Percentiles rank a stretch among this genome's conserved stretches.
Evolutionary conservation across 495 filamentous ascomycete species (phyloP).

Genomic region (Penicillium antarcticum): DNA sequence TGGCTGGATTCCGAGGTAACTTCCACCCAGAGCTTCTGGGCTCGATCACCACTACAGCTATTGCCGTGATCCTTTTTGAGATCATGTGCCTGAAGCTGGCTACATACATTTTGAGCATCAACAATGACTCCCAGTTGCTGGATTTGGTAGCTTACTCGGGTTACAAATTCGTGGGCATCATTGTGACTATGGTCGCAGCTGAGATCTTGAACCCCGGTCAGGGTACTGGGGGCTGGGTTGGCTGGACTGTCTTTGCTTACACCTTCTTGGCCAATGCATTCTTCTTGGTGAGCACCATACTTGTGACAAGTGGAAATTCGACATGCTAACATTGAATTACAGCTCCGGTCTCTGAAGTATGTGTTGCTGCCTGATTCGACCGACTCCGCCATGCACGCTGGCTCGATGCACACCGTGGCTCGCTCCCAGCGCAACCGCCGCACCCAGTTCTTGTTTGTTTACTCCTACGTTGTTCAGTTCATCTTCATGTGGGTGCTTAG

Average conservation of each 20-base stretch:
- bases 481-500: conserved; percentile 93
- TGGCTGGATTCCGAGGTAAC: conserved; percentile 86
- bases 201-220: conserved; percentile 72
- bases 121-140: conserved; percentile 79
- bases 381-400: conserved; percentile 57
- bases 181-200: conserved; percentile 74
- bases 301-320: not conserved
- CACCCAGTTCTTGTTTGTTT: conserved; percentile 93
- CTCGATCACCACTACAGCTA: conserved; percentile 77
- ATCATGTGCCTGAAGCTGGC: conserved; percentile 87
- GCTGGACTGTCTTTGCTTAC: conserved; percentile 86
- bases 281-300: conserved; percentile 67
- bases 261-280: conserved; percentile 93
- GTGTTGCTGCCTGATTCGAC: conserved; percentile 87
- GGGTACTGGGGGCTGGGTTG: conserved; percentile 80
- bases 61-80: conserved; percentile 79
- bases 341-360: conserved; percentile 94
- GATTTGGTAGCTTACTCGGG: conserved; percentile 94
- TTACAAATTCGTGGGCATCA: conserved; percentile 98
- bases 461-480: conserved; percentile 90
- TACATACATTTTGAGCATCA: conserved; percentile 89
- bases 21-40: conserved; percentile 95
- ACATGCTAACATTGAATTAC: conserved; percentile 20
- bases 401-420: conserved; percentile 72
- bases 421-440: conserved; percentile 82